Percentiles rank a stretch among this genome's conserved stretches.
These are phyloP conservation scores for Tetrahymena borealis DNA, from an alignment of 73 alveolate species.

Conservation along the genomic window DNA sequence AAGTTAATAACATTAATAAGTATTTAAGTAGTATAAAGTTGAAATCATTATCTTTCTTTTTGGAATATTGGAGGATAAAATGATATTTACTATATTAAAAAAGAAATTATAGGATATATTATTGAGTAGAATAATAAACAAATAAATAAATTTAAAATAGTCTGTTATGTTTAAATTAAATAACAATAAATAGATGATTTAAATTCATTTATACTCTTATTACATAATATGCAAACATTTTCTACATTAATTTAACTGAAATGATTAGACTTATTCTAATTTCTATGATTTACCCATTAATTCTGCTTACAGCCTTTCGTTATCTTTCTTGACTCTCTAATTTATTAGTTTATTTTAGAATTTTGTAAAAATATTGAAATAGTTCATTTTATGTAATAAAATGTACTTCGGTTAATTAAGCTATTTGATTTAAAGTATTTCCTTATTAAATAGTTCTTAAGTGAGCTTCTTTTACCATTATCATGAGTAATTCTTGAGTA, in stretches of 20 bases:
- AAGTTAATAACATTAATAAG: too few species aligned
- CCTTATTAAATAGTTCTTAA: neutral
- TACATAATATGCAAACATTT: neutral
- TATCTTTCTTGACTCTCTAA: neutral
- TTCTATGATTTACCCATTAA: neutral
- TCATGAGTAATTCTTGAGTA: neutral
- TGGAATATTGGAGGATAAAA: too few species aligned
- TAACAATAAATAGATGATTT: neutral
- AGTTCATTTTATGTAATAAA: too few species aligned
- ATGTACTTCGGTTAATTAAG: neutral
- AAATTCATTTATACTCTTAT: neutral
- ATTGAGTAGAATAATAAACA: too few species aligned
- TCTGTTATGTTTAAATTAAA: too few species aligned
- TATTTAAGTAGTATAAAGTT: too few species aligned
- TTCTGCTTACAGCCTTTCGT: neutral
- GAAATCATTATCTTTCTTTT: too few species aligned
- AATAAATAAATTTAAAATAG: too few species aligned
- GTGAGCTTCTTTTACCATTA: neutral
- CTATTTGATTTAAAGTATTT: neutral
- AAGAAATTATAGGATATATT: too few species aligned
- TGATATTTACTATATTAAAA: too few species aligned
- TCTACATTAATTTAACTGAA: neutral
- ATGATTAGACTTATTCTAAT: neutral
- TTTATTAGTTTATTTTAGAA: neutral
- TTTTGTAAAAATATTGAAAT: neutral